phyloP scores from a whole-genome alignment of 2,329 filamentous ascomycete species.

The Diaporthe destruens region DNA sequence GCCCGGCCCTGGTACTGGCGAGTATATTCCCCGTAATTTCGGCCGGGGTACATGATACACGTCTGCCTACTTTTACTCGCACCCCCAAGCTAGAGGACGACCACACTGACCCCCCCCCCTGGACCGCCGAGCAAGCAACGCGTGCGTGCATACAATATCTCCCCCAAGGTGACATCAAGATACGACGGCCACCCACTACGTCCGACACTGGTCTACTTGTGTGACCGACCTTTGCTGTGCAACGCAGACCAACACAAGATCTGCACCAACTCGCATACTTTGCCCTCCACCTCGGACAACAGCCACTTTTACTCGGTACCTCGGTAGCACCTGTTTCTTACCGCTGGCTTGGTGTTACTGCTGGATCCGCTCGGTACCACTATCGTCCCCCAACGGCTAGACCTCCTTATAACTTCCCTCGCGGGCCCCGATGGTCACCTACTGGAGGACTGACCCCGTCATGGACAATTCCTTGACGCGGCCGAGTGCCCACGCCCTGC shows the following conservation, averaged over 20 bases:
- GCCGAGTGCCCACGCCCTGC: slow-evolving; percentile 47
- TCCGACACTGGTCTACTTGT: slow-evolving; percentile 20
- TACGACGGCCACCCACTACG: slow-evolving; percentile 27
- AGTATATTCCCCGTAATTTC: slow-evolving; percentile 23
- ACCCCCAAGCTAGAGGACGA: neutral
- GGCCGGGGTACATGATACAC: slow-evolving; percentile 29
- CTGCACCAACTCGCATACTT: slow-evolving; percentile 23
- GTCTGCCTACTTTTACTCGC: slow-evolving; percentile 32
- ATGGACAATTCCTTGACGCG: slow-evolving; percentile 47
- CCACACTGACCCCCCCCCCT: slow-evolving; percentile 8
- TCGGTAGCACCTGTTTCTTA: slow-evolving; percentile 2
- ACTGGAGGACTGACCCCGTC: slow-evolving; percentile 47
- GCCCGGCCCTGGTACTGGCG: slow-evolving; percentile 21
- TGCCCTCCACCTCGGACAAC: slow-evolving; percentile 25
- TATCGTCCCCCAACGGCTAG: slow-evolving; percentile 1
- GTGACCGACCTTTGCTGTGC: slow-evolving; percentile 31
- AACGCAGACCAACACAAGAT: slow-evolving; percentile 30
- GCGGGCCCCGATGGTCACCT: slow-evolving; percentile 40
- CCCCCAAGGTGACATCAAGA: slow-evolving; percentile 27
- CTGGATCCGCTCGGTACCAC: slow-evolving; percentile 33
- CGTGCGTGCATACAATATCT: slow-evolving; percentile 18
- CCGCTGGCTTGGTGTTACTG: slow-evolving; percentile 30
- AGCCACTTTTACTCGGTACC: slow-evolving; percentile 10
- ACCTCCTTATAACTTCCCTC: slow-evolving; percentile 34
- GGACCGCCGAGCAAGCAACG: neutral